A percentile compares a stretch with the other conserved stretches of the same genome.
Evolutionary conservation across 1,139 yeast genomes (phyloP).

Genomic region (Pichia sp.): DNA sequence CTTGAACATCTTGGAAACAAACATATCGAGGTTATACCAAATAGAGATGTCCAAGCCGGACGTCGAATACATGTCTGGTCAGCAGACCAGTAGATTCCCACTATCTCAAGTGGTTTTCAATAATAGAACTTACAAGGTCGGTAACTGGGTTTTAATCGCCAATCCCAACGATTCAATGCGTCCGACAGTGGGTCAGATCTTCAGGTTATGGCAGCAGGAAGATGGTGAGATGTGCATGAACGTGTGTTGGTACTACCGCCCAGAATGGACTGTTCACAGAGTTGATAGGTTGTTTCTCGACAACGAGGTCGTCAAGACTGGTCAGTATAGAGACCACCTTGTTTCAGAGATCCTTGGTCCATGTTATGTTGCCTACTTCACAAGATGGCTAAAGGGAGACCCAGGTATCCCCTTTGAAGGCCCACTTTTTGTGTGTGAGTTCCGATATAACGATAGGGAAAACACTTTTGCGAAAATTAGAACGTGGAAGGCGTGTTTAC

Average conservation of each 20-base stretch:
- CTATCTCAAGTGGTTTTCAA: slow-evolving; percentile 74
- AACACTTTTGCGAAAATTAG: slow-evolving; percentile 90
- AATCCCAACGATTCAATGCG: slow-evolving; percentile 84
- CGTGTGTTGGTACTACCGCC: slow-evolving; percentile 96
- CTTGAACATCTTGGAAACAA: slow-evolving; percentile 56
- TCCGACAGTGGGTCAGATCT: slow-evolving; percentile 92
- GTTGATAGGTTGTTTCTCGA: slow-evolving; percentile 83
- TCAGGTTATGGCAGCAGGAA: slow-evolving; percentile 83
- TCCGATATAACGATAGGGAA: slow-evolving; percentile 85
- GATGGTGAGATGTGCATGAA: slow-evolving; percentile 78
- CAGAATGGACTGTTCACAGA: slow-evolving; percentile 95
- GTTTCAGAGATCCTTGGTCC: slow-evolving; percentile 88
- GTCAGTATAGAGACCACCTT: slow-evolving; percentile 91
- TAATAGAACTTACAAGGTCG: slow-evolving; percentile 74
- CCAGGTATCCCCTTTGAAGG: slow-evolving; percentile 78
- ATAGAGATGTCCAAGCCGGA: slow-evolving; percentile 80
- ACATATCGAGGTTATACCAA: slow-evolving; percentile 56
- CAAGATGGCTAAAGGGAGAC: slow-evolving; percentile 92
- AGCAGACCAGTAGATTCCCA: slow-evolving; percentile 50
- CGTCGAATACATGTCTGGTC: slow-evolving; percentile 63
- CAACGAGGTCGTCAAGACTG: slow-evolving; percentile 94
- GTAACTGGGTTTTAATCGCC: slow-evolving; percentile 89
- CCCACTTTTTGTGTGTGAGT: slow-evolving; percentile 91
- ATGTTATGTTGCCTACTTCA: slow-evolving; percentile 90
- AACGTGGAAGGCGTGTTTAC: slow-evolving; percentile 98